These are phyloP conservation scores for Adansonia madagascariensis DNA, from an alignment of 441 rosid genomes.

Conservation along the genomic window DNA sequence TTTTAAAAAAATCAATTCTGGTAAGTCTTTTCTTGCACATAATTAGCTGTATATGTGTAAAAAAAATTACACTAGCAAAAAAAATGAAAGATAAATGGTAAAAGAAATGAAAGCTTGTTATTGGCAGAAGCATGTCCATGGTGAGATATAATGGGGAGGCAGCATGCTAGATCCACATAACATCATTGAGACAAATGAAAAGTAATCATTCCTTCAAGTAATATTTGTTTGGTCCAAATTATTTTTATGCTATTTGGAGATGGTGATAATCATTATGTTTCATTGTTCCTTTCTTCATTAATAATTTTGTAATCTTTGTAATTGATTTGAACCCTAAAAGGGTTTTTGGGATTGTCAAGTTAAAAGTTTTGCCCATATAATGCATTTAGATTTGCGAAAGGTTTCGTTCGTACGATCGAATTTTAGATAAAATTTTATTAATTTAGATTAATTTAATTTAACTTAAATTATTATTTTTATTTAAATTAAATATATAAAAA, in stretches of 20 bases:
- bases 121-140: constrained; percentile 20
- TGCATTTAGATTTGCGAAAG: background rate
- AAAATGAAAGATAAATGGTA: background rate
- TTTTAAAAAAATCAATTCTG: too few relatives aligned
- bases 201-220: constrained; percentile 41
- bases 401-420: too few relatives aligned
- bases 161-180: constrained; percentile 52
- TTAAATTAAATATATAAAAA: too few relatives aligned
- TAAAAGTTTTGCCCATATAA: background rate
- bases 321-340: constrained; percentile 22
- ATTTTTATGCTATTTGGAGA: constrained; percentile 23
- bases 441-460: too few relatives aligned
- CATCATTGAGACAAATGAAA: constrained; percentile 54
- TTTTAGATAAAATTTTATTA: too few relatives aligned
- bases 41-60: too few relatives aligned
- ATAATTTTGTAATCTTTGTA: constrained; percentile 37
- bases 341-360: constrained; percentile 20
- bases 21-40: too few relatives aligned
- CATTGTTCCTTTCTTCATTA: constrained; percentile 27
- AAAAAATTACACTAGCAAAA: background rate
- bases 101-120: constrained; percentile 1
- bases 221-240: constrained; percentile 38
- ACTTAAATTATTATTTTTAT: too few relatives aligned
- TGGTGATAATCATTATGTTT: constrained; percentile 34
- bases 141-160: constrained; percentile 47